Percentiles rank a stretch among this genome's conserved stretches.
Conservation (phyloP, 2,329 filamentous ascomycete genomes). For the Colletotrichum sp. region DNA sequence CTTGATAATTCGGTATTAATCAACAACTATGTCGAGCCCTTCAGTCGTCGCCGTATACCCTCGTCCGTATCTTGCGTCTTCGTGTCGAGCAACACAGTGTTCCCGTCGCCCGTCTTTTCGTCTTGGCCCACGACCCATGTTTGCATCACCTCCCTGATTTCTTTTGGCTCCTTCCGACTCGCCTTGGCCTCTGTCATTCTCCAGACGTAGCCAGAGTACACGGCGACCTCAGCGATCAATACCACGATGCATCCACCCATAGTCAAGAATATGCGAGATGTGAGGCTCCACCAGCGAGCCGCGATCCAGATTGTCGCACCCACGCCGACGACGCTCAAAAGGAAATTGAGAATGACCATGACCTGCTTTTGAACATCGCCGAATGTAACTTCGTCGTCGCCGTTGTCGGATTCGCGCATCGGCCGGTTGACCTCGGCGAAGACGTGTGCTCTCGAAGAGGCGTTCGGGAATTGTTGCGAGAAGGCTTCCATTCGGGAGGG, state of each 20-base stretch:
- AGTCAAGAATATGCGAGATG: slow-evolving; percentile 72
- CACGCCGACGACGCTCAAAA: slow-evolving; percentile 84
- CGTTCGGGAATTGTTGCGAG: slow-evolving; percentile 59
- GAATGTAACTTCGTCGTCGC: slow-evolving; percentile 70
- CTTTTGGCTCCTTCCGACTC: slow-evolving; percentile 63
- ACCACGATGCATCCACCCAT: slow-evolving; percentile 74
- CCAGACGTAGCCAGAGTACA: slow-evolving; percentile 78
- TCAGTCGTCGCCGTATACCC: slow-evolving; percentile 11
- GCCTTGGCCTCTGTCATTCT: slow-evolving; percentile 72
- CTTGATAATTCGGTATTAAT: background rate
- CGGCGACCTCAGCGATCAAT: slow-evolving; percentile 76
- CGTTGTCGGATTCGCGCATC: slow-evolving; percentile 49
- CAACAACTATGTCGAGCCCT: background rate
- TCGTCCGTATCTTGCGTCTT: slow-evolving; percentile 3
- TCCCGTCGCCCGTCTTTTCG: slow-evolving; percentile 23
- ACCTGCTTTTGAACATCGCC: slow-evolving; percentile 81
- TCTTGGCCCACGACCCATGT: slow-evolving; percentile 69
- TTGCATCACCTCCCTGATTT: slow-evolving; percentile 72
- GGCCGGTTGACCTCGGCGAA: slow-evolving; percentile 62
- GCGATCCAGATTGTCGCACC: slow-evolving; percentile 80
- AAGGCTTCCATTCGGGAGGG: slow-evolving; percentile 61
- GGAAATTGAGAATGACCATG: slow-evolving; percentile 86
- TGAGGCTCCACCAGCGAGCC: slow-evolving; percentile 76
- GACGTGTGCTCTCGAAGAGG: slow-evolving; percentile 52
- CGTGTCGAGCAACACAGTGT: background rate